Base-by-base conservation (phyloP, 495 filamentous ascomycete genomes). In the Cercophora scortea region DNA sequence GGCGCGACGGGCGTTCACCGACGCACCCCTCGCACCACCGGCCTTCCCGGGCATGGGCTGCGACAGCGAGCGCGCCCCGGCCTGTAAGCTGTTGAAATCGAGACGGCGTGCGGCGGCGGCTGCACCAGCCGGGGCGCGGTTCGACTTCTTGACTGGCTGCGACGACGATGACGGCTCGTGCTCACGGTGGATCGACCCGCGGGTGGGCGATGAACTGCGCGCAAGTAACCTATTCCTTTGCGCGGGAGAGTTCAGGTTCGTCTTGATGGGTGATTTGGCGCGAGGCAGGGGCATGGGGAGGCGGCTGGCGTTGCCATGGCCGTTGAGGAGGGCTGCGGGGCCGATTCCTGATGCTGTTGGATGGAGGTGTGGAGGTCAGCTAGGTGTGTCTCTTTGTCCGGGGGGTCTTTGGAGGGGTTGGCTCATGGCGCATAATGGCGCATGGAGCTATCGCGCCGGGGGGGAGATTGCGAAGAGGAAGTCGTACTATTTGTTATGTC, bases 241-340 rank as follows among this genome's bases (percentile, higher is more conserved):
- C 4, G 79, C 77, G 15, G 81, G 79, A 1, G 80, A 79, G 35
- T 74, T 75, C n/a, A 83, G 64, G 13, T 69, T 58, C 6, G 79
- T 77, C 64, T 80, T 84, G 19, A 75, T 71, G 3, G 81, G 81
- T 3, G 77, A 81, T 41, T 74, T 66, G 7, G 68, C 68, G 48
- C 68, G 70, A 17, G 73, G 71, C 32, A 77, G 60, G 2, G 78
- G 73, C 35, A 73, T 60, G 10, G 79, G 72, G 16, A 73, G 71
- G 40, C 76, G 62, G 52, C 49, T 61, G 56, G 57, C 32, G 43
- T 32, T 10, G 41, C 7, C 46, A 44, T 70, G 63, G 45, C 57
- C 61, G 52, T 62, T 69, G 33, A 63, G 58, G 32, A 65, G 55
- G 40, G 56, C 57, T 4, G 65, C 54, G 3, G 68, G 60, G 19